These are phyloP conservation scores for Nadsonia fulvescens DNA, from an alignment of 805 yeast genomes.

Conservation along the genomic window DNA sequence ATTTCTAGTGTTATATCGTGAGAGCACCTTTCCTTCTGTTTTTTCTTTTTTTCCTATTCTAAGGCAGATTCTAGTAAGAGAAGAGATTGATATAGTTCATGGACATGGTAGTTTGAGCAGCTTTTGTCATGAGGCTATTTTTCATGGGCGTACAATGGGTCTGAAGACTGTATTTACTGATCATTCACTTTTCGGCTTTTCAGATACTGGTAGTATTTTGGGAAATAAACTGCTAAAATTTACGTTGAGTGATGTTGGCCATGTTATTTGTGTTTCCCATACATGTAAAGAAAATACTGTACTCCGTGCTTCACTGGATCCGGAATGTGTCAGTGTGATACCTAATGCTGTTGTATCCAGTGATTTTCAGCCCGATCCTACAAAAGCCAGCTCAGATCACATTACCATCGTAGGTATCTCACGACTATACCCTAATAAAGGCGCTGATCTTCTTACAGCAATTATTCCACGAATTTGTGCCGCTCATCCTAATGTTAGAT, in stretches of 20 bases:
- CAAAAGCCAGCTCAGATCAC: conserved; percentile 18
- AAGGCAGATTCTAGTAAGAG: conserved; percentile 72
- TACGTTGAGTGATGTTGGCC: conserved; percentile 71
- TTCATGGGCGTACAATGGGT: conserved; percentile 92
- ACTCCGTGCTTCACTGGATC: conserved; percentile 67
- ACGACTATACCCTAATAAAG: conserved; percentile 86
- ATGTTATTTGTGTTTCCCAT: conserved; percentile 90
- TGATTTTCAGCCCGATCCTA: conserved; percentile 37
- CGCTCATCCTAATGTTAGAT: conserved; percentile 43
- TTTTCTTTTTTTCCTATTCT: conserved; percentile 75
- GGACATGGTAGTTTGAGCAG: conserved; percentile 87
- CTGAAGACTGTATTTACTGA: conserved; percentile 83
- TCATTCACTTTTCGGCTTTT: conserved; percentile 89
- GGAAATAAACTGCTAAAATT: conserved; percentile 78
- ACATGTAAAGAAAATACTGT: conserved; percentile 95
- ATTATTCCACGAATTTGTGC: conserved; percentile 71
- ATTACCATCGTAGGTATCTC: conserved; percentile 85
- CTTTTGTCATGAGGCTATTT: conserved; percentile 72
- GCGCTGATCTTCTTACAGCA: conserved; percentile 75
- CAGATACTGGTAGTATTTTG: conserved; percentile 62
- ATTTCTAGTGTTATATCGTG: conserved; percentile 58
- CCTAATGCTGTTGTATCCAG: conserved; percentile 91
- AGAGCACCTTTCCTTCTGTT: conserved; percentile 75
- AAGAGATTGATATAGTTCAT: conserved; percentile 73
- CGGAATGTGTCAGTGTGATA: conserved; percentile 64